Conservation (phyloP, 805 yeast species). For the Debaryomyces prosopidis region DNA sequence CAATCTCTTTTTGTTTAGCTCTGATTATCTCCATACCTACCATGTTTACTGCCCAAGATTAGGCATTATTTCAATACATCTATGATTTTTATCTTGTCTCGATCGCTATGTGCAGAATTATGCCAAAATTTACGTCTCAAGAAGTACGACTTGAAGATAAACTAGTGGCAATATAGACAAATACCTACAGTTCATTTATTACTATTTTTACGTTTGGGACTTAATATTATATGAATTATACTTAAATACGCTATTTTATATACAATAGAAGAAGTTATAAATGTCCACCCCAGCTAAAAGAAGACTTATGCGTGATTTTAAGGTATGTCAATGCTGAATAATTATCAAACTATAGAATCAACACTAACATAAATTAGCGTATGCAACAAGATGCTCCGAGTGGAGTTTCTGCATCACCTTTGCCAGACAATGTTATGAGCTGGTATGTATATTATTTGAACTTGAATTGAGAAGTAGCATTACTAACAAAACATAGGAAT, state of each 20-base stretch:
- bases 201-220: background rate
- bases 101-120: background rate
- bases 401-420: slow-evolving; percentile 95
- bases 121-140: too few species aligned
- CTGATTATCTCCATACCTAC: background rate
- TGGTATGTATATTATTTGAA: slow-evolving; percentile 42
- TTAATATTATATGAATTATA: background rate
- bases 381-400: slow-evolving; percentile 98
- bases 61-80: background rate
- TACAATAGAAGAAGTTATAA: background rate
- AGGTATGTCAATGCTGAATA: slow-evolving; percentile 46
- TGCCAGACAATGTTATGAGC: slow-evolving; percentile 95
- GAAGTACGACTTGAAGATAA: background rate
- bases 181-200: background rate
- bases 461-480: background rate
- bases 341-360: background rate
- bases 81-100: background rate
- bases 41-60: background rate
- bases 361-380: slow-evolving; percentile 47
- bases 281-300: slow-evolving; percentile 99
- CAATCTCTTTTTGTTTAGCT: background rate
- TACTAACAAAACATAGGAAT: slow-evolving; percentile 46
- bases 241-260: background rate
- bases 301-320: slow-evolving; percentile 97
- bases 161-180: background rate